phyloP scores from a whole-genome alignment of 805 yeast species.

The Candida germanica region DNA sequence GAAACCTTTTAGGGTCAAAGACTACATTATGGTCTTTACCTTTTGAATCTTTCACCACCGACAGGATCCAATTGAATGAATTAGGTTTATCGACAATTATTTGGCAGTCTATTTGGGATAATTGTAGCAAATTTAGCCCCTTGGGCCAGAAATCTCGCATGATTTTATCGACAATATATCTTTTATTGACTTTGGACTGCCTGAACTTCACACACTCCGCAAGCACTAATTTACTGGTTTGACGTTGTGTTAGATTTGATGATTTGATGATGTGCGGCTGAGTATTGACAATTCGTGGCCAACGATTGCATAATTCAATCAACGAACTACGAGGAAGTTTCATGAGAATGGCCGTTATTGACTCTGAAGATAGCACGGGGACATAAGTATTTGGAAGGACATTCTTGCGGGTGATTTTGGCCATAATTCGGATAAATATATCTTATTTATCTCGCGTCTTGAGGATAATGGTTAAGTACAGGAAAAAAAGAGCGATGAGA shows the following conservation, averaged over 20 bases:
- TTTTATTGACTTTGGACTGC: constrained; percentile 20
- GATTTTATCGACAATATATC: constrained; percentile 42
- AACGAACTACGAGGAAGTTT: constrained; percentile 32
- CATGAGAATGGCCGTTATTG: constrained; percentile 19
- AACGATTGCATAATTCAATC: constrained; percentile 27
- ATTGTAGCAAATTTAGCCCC: constrained; percentile 62
- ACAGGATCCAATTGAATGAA: constrained; percentile 45
- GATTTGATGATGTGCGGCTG: constrained; percentile 21
- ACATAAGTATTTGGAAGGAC: constrained; percentile 38
- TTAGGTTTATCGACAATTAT: constrained; percentile 57
- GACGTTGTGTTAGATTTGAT: constrained; percentile 16
- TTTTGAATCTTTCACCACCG: constrained; percentile 40
- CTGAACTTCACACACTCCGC: constrained; percentile 12
- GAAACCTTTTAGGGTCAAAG: constrained; percentile 50
- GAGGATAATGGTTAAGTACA: too few species aligned
- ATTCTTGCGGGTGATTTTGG: constrained; percentile 18
- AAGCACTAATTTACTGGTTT: constrained; percentile 19
- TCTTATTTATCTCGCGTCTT: too few species aligned
- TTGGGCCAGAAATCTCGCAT: constrained; percentile 48
- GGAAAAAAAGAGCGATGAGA: constrained; percentile 1
- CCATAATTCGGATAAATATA: too few species aligned
- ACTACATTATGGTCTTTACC: constrained; percentile 29
- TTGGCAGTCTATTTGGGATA: constrained; percentile 71
- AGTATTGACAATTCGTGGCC: constrained; percentile 33
- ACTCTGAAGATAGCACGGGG: constrained; percentile 27